phyloP scores from a whole-genome alignment of 1,284 basidiomycete species.

The Polyporus tsugae region DNA sequence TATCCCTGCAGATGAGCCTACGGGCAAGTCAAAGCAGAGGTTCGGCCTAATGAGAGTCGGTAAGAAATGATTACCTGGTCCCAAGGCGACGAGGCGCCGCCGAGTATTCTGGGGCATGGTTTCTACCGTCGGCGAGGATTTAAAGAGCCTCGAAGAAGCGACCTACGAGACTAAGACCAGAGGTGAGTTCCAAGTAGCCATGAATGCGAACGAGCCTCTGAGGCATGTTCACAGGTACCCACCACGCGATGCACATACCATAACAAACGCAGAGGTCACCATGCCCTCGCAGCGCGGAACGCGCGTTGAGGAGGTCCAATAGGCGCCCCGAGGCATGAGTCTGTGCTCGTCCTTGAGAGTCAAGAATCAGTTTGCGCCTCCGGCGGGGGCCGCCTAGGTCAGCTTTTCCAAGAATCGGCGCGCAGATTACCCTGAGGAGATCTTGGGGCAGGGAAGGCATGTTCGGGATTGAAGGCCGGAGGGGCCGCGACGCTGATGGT shows the following conservation, averaged over 20 bases:
- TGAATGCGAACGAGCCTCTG: background rate
- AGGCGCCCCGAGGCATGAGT: slow-evolving; percentile 57
- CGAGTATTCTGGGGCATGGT: slow-evolving; percentile 66
- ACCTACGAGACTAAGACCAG: slow-evolving; percentile 73
- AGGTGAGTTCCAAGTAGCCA: slow-evolving; percentile 42
- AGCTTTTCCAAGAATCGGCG: slow-evolving; percentile 47
- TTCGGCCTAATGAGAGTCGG: slow-evolving; percentile 66
- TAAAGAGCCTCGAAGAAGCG: slow-evolving; percentile 57
- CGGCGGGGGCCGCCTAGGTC: too few species aligned
- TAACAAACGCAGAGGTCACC: slow-evolving; percentile 57
- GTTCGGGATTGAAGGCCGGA: slow-evolving; percentile 52
- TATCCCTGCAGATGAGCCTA: slow-evolving; percentile 51
- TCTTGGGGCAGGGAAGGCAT: slow-evolving; percentile 49
- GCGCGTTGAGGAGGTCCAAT: slow-evolving; percentile 64
- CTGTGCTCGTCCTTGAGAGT: too few species aligned
- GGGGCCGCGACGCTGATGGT: slow-evolving; percentile 54
- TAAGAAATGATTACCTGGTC: slow-evolving; percentile 69
- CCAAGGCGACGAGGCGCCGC: slow-evolving; percentile 48
- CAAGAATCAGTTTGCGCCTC: too few species aligned
- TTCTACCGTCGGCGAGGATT: slow-evolving; percentile 59
- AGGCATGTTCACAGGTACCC: slow-evolving; percentile 48
- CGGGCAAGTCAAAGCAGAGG: slow-evolving; percentile 49
- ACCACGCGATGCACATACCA: slow-evolving; percentile 69
- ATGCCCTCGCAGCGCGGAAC: slow-evolving; percentile 57
- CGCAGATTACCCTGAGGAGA: slow-evolving; percentile 53